phyloP scores from a whole-genome alignment of 176 grass and related monocot genomes.

The Cymbopogon citratus region DNA sequence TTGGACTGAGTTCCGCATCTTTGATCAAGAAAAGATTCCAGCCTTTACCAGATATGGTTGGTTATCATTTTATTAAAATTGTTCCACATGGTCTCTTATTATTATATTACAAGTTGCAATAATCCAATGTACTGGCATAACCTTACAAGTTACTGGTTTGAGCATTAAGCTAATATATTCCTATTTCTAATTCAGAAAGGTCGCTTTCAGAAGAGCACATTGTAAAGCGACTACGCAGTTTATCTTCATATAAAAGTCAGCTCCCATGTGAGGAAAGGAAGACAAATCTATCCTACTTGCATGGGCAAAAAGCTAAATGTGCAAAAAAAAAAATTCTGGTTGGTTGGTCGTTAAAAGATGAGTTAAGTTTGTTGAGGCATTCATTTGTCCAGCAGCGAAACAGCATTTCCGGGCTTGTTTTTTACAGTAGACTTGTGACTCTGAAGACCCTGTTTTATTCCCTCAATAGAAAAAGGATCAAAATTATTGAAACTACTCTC shows the following conservation, averaged over 20 bases:
- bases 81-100: constrained; percentile 1
- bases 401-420: background rate
- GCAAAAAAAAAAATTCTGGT: background rate
- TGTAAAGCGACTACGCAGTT: background rate
- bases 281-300: background rate
- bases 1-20: background rate
- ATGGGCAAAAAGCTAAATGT: no score
- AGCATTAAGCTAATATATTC: background rate
- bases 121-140: background rate
- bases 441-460: background rate
- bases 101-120: background rate
- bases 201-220: background rate
- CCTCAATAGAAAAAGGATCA: background rate
- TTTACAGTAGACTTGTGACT: background rate
- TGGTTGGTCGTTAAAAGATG: background rate
- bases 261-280: background rate
- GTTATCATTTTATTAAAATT: background rate
- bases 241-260: background rate
- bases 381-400: background rate
- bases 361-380: background rate
- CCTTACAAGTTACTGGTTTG: background rate
- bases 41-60: background rate
- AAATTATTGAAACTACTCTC: no score
- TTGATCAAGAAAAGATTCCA: constrained; percentile 13
- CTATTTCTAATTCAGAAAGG: background rate